Evolutionary conservation across 192 early-diverging fungal species (phyloP), one percentile per base, ranked within the genome.

Genomic region (Coemansia sp.): DNA sequence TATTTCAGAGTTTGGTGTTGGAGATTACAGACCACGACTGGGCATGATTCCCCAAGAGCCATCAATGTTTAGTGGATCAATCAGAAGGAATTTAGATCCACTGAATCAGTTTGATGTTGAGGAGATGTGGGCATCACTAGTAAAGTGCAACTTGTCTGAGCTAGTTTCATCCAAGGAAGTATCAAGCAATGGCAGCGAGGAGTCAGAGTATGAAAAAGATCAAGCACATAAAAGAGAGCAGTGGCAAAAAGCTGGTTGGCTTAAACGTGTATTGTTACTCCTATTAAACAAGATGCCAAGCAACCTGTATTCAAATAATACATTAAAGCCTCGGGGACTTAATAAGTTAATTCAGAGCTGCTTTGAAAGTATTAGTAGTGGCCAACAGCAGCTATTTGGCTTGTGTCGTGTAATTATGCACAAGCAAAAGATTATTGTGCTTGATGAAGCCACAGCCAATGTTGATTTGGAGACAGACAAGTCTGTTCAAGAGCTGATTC

Each of bases 81-180:
- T 92, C 61, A 79, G 89, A 1, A 69, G 77, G 52, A 93, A 93
- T 72, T 65, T 93, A 43, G 90, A 93, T 66, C 92, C 90, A 9
- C 86, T 91, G 36, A 52, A 72, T 12, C 55, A 72, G 29, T 72
- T 39, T 36, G 47, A 64, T 33, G 34, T 66, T 2, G 64, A 72
- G 33, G 71, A 66, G 13, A 72, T 72, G 57, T 72, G 71, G 71
- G 53, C 57, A n/a, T 57, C 64, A 10, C 41, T 72, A 58, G 66
- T 66, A 39, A 66, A 72, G 64, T 72, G 71, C 71, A 66, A 66
- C 12, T 20, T 64, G 10, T 61, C 66, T 16, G 12, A 41, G 13
- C 43, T 57, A 52, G 74, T 64, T 27, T 27, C 24, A 15, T 16
- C 16, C 5, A 50, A 65, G 22, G 44, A 73, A 1, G 50, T 27